phyloP scores from a whole-genome alignment of 2,329 filamentous ascomycete genomes.

The Alternaria panax region DNA sequence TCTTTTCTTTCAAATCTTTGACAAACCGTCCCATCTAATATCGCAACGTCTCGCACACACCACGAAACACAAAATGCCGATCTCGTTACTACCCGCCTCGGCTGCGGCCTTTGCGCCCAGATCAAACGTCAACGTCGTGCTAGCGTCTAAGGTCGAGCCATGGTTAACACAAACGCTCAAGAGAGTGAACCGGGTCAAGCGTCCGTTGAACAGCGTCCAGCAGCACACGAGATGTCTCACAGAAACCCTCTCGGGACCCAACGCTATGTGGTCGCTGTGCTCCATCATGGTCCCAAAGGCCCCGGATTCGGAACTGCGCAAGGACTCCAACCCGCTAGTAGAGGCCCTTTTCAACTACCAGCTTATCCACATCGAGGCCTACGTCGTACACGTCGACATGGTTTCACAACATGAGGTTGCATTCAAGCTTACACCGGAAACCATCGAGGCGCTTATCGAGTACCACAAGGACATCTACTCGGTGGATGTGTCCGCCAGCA shows the following conservation, averaged over 20 bases:
- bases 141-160: slow-evolving; percentile 89
- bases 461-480: slow-evolving; percentile 97
- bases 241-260: slow-evolving; percentile 86
- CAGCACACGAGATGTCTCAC: slow-evolving; percentile 96
- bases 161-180: slow-evolving; percentile 98
- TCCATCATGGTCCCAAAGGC: slow-evolving; percentile 92
- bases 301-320: slow-evolving; percentile 82
- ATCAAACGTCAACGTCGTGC: slow-evolving; percentile 91
- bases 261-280: slow-evolving; percentile 93
- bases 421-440: slow-evolving; percentile 94
- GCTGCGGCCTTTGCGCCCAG: slow-evolving; percentile 95
- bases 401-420: slow-evolving; percentile 96
- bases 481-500: slow-evolving; percentile 84
- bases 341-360: slow-evolving; percentile 93
- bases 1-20: slow-evolving; percentile 42
- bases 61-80: slow-evolving; percentile 72
- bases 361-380: slow-evolving; percentile 91
- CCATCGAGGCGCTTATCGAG: slow-evolving; percentile 90
- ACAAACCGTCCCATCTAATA: slow-evolving; percentile 48
- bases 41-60: slow-evolving; percentile 41
- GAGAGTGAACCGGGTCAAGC: slow-evolving; percentile 95
- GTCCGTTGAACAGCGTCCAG: slow-evolving; percentile 93
- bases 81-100: slow-evolving; percentile 91
- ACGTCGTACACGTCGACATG: slow-evolving; percentile 99
- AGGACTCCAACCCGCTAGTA: slow-evolving; percentile 80